These are phyloP conservation scores for Lomentospora prolificans DNA, from an alignment of 2,329 filamentous ascomycete genomes.

Conservation along the genomic window DNA sequence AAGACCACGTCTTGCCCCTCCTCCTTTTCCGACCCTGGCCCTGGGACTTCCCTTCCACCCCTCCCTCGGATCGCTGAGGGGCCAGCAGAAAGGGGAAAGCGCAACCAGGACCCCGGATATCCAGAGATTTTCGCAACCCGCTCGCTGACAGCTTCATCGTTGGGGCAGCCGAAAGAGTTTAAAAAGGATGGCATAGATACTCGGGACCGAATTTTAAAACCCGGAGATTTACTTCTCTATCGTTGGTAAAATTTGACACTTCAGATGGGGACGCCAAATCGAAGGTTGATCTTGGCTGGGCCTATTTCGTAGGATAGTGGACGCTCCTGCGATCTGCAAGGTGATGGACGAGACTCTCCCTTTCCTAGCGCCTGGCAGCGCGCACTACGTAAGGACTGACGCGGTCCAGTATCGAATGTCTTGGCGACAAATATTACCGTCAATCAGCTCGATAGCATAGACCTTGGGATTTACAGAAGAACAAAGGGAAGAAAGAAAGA, in stretches of 20 bases:
- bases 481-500: too few relatives aligned
- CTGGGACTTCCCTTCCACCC: neutral
- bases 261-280: neutral
- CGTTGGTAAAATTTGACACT: neutral
- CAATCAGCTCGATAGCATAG: too few relatives aligned
- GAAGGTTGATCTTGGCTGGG: too few relatives aligned
- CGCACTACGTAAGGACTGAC: neutral
- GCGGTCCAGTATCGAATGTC: neutral
- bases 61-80: neutral
- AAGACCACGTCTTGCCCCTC: neutral
- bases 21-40: neutral
- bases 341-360: neutral
- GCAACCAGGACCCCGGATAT: neutral
- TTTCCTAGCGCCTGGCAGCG: neutral
- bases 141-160: too few relatives aligned
- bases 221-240: neutral
- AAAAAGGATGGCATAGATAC: neutral
- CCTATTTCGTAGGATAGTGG: too few relatives aligned
- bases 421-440: neutral
- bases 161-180: neutral
- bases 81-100: neutral
- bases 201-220: neutral
- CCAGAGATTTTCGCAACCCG: too few relatives aligned
- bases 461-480: too few relatives aligned
- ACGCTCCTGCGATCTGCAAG: too few relatives aligned